Base-by-base conservation (phyloP, 441 rosid species). In the Manihot esculenta region DNA sequence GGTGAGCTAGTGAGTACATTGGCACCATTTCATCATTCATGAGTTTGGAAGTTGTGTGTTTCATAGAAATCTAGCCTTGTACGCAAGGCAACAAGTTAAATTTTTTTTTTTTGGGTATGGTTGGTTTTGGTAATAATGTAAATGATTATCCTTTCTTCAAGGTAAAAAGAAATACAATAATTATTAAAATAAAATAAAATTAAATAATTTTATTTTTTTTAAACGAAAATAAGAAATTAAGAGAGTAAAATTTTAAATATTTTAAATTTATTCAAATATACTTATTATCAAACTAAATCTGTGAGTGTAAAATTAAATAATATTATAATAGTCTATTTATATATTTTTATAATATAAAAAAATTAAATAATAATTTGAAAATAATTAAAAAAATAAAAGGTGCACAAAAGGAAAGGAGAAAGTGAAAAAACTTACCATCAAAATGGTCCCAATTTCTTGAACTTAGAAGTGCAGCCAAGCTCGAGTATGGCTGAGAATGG, bases 21-120 rank as follows among this genome's bases (percentile, higher is more conserved):
- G 70, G 59, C 77, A 51, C 67, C 72, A 51, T 4, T 58, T 64
- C 53, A 70, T 64, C 23, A 49, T 65, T 67, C 48, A 38, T 38
- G 4, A 15, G 12, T 38, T 38, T 47, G 33, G 69, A 59, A 55
- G 56, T 7, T 17, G 38, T 54, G 56, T 38, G 42, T 18, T 35
- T 44, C 66, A 71, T 55, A 30, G 8, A 11, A 69, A 69, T 65
- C 69, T 24, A 41, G 56, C 69, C 48, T 62, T 42, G 59, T 27
- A 53, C 60, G 30, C 27, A 23, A 73, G 72, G 68, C 12, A 64
- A 57, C 17, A 45, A 75, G 14, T 44, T 30, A 3, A 27, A 55
- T 42, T 45, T 9, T 68, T 30, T 12, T 30, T 30, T 30, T 1
- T 23, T 55, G 26, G 14, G 10, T 30, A 33, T 21, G 45, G 8